Evolutionary conservation across 257 asterid species (phyloP), one percentile per base, ranked within the genome.

Genomic region (Solanum acaule): DNA sequence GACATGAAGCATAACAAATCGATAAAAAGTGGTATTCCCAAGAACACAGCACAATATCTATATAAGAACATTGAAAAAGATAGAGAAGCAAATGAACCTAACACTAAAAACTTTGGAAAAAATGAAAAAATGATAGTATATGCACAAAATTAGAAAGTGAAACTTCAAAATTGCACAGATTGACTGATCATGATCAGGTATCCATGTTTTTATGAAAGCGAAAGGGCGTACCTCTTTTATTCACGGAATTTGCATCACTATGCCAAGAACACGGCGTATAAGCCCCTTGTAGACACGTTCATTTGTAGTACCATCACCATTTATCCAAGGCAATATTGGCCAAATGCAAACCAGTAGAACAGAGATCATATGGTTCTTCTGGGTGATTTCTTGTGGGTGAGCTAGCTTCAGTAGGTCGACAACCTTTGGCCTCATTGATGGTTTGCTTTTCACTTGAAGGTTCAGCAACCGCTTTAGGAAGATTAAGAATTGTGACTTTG

Each of bases 161-260:
- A 27, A 38, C 22, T 76, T 76, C 56, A 12, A 12, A 76, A 76
- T 76, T 38, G 59, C 59, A 38, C 22, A 76, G 10, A 38, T 75
- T 75, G 29, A 35, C 29, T 33, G 81, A 27, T 34, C 27, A 37
- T 37, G 40, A 37, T 37, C 40, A 37, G 40, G 3, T 37, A 37
- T 37, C 40, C 40, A 75, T 23, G 83, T 23, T n/a, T 37, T 76
- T 38, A 31, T 46, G 12, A 38, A 88, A 75, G 49, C 31, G 38
- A 90, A 65, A 87, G 75, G 38, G 83, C 90, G 88, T 87, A 96
- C 99, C 96, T 95, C 97, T 61, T 94, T 87, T 87, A 95, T 95
- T 91, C 98, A 98, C 22, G 99, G 99, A 92, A 94, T 94, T 92
- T 95, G 98, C 98, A 96, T 91, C 89, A 95, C 94, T 42, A 96